Base-by-base conservation (phyloP, 163 green algal genomes). In the Coccomyxa subellipsoidea region DNA sequence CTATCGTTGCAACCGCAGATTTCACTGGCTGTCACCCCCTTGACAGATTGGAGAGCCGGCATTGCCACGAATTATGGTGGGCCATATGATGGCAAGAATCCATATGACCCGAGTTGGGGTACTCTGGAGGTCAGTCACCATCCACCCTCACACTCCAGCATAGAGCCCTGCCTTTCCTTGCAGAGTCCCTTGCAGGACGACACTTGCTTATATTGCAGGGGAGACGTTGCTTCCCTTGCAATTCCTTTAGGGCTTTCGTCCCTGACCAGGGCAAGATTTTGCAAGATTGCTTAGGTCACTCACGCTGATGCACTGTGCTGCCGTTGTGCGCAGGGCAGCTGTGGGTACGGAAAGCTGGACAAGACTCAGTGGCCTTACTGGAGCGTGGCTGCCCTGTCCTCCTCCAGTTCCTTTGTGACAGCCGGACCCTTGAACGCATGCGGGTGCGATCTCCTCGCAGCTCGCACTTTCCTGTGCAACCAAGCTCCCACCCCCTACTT, bases 51-150 rank as follows among this genome's bases (percentile, higher is more conserved):
- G 66, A 18, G 32, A 6, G 31, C 70, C 15, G 82, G 77, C 54
- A 79, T 86, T 32, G 82, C 77, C 21, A 86, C 82, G 29, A 83
- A 86, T 34, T 86, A 86, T 79, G 83, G 83, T 6, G 83, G 83
- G 12, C 31, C 83, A 10, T 29, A 32, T 72, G 78, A 83, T 23
- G 83, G 83, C 35, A 81, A 80, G 37, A 37, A 83, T 54, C 83
- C 83, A 37, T 76, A 69, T 10, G 39, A 15, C n/a, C 73, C 79
- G 21, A 82, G 73, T 59, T 87, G 54, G 78, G 83, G 83, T 18
- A 87, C 83, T 21, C 27, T 29, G n/a, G 78, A 83, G 10, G 82
- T 85, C 37, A 4, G 77, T 6, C 34, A 21, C 77, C 4, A 18
- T 77, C 29, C 6, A 39, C 39, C 70, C 18, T 10, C 40, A 8